Evolutionary conservation across 2,329 filamentous ascomycete species (phyloP), one percentile per base, ranked within the genome.

Genomic region (Cyanodermella asteris): DNA sequence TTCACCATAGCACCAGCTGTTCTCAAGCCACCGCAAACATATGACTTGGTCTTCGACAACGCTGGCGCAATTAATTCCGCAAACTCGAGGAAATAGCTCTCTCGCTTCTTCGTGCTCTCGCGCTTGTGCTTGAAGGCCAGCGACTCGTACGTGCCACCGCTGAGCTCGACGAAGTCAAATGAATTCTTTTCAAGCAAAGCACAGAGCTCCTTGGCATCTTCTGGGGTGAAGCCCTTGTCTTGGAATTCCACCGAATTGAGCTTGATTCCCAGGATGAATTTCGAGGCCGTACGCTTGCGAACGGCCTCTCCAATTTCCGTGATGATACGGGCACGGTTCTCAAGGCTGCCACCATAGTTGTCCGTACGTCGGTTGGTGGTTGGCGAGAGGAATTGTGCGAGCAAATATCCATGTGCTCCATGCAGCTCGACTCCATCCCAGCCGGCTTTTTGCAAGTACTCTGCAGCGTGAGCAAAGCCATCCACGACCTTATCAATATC

Each of bases 271-370:
- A 68, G 48, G 18, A 53, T 53, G 31, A 67, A 64, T 1, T 29
- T 28, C 21, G 34, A 28, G n/a, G 40, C 38, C 13, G 38, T 36
- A 13, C 36, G 41, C 13, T 34, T 35, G 17, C 38, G 39, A 26
- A 41, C 42, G 20, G 36, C 32, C 22, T 52, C 40, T 24, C 62
- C 51, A 21, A 65, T 47, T 35, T 72, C 64, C 7, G 57, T 36
- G 20, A 69, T 49, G 18, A 74, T 39, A n/a, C 69, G 59, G n/a
- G 51, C 61, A 31, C 70, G 61, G 50, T 74, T 73, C 38, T 66
- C 61, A 34, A 72, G 65, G 40, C 52, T 56, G 28, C 71, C 70
- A 25, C 71, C 70, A 41, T 74, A 75, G 26, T 56, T 37, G 41
- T 74, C 69, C 13, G 61, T 72, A 23, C 69, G 57, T 43, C 53